Evolutionary conservation across 352 stramenopile species (phyloP).

Genomic region (Phytophthora syringae): DNA sequence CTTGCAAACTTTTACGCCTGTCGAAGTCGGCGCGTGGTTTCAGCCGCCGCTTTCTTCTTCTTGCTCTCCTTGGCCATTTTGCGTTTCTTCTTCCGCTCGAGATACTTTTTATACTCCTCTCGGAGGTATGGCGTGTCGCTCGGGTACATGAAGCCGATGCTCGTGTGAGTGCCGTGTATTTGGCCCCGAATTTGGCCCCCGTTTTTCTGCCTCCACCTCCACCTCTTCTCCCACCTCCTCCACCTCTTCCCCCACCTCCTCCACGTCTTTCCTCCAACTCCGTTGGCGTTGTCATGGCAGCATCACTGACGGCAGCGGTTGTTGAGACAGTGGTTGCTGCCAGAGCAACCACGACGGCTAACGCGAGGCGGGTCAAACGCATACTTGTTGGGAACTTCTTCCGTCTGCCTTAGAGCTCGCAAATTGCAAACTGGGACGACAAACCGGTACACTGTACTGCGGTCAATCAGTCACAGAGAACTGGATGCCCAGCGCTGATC

Average conservation of each 20-base stretch:
- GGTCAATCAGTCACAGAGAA: no score
- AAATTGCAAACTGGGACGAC: background rate
- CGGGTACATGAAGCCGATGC: background rate
- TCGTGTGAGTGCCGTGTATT: background rate
- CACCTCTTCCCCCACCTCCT: background rate
- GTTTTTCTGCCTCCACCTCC: background rate
- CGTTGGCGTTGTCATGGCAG: background rate
- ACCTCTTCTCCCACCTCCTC: background rate
- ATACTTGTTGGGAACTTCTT: background rate
- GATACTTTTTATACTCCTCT: background rate
- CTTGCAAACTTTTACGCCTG: background rate
- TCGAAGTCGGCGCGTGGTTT: background rate
- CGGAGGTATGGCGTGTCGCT: background rate
- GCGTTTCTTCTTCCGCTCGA: background rate
- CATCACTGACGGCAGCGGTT: background rate
- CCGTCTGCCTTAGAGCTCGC: background rate
- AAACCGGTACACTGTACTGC: no score
- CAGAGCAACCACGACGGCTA: background rate
- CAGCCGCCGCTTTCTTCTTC: background rate
- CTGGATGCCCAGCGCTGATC: background rate
- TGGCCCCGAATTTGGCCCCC: no score
- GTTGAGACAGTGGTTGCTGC: background rate
- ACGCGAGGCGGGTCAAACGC: background rate
- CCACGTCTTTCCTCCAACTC: background rate
- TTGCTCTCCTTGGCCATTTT: background rate